Evolutionary conservation across 306 rosid species (phyloP).

Genomic region (Malus asiatica): DNA sequence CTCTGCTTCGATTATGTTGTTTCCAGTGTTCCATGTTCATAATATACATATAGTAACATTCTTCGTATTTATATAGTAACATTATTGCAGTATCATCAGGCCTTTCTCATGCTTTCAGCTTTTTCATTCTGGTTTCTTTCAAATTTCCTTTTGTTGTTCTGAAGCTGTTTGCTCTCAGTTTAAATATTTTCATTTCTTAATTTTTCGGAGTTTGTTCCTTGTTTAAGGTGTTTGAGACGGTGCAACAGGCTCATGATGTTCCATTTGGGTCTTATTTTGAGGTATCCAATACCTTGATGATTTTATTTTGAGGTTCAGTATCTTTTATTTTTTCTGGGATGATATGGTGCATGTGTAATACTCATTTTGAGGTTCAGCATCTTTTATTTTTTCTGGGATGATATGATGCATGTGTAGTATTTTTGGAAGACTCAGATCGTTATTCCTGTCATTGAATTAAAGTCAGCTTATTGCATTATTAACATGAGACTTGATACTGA

Average conservation of each 20-base stretch:
- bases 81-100: not conserved
- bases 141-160: not conserved
- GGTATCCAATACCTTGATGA: conserved; percentile 37
- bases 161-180: not conserved
- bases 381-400: not conserved
- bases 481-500: not conserved
- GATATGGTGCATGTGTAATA: not conserved
- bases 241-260: conserved; percentile 98
- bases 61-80: not conserved
- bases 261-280: conserved; percentile 93
- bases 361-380: not conserved
- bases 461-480: not conserved
- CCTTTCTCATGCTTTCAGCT: not conserved
- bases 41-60: not conserved
- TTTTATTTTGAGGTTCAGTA: not conserved
- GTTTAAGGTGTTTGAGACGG: conserved; percentile 82
- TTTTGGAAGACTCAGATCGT: not conserved
- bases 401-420: not conserved
- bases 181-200: not conserved
- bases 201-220: conserved; percentile 14
- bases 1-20: not conserved
- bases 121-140: not conserved
- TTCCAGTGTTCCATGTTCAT: not conserved
- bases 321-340: not conserved
- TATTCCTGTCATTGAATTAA: not conserved